Evolutionary conservation across 352 stramenopile genomes (phyloP).

Genomic region (Thraustochytrium striatum): DNA sequence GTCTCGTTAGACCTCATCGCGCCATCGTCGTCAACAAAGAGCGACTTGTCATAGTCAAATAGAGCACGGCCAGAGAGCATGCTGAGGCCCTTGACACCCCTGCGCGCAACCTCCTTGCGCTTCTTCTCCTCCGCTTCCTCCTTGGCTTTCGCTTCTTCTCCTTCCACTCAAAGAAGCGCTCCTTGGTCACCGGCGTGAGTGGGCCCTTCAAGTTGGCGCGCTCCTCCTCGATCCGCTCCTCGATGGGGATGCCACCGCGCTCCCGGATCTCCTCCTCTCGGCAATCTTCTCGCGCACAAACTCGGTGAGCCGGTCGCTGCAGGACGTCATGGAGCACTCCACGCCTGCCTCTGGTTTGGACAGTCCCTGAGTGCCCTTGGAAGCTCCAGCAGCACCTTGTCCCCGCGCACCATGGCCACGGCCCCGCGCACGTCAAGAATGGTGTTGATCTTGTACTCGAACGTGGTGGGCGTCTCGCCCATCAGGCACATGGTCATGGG

Average conservation of each 20-base stretch:
- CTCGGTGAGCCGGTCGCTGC: slow-evolving; percentile 44
- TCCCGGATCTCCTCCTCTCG: slow-evolving; percentile 47
- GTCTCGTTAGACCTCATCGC: slow-evolving; percentile 74
- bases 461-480: slow-evolving; percentile 29
- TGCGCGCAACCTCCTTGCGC: slow-evolving; percentile 60
- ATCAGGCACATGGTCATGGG: slow-evolving; percentile 40
- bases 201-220: slow-evolving; percentile 73
- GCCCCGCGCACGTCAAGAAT: slow-evolving; percentile 47
- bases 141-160: slow-evolving; percentile 62
- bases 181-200: slow-evolving; percentile 76
- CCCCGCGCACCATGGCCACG: slow-evolving; percentile 25
- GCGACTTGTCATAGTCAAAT: slow-evolving; percentile 78
- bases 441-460: slow-evolving; percentile 28
- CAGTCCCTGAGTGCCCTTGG: slow-evolving; percentile 35
- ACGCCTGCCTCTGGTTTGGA: slow-evolving; percentile 3
- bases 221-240: slow-evolving; percentile 49
- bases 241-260: slow-evolving; percentile 47
- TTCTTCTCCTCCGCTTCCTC: slow-evolving; percentile 79
- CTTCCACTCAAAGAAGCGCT: slow-evolving; percentile 81
- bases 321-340: neutral
- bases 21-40: slow-evolving; percentile 82
- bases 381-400: slow-evolving; percentile 40
- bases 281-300: slow-evolving; percentile 42
- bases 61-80: slow-evolving; percentile 77
- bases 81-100: slow-evolving; percentile 62